Base-by-base conservation (phyloP, 2,329 filamentous ascomycete genomes). In the Orbilia oligospora region DNA sequence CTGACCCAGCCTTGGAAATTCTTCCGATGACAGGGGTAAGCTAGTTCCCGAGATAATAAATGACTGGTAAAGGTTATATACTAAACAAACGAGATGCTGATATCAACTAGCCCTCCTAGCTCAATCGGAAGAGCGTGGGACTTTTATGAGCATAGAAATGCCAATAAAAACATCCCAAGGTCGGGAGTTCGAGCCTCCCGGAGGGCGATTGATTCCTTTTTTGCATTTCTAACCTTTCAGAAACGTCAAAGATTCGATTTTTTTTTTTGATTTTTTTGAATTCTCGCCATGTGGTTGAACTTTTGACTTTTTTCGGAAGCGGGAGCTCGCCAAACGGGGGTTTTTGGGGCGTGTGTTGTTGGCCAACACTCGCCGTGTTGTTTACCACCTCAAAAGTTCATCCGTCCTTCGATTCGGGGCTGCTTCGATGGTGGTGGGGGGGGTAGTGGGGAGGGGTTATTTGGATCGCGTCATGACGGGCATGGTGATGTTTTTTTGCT, bases 71-170 rank as follows among this genome's bases (percentile, higher is more conserved):
- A 12, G 27, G 6, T 58, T 22, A 38, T 38, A 6, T 36, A 58
- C 5, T 22, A 8, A 0, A 38, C 48, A 16, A 58, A 38, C 5
- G 18, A 1, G 48, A 18, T 22, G 2, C 30, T 12, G 6, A 3
- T 5, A 38, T 58, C 53, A 36, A 38, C 14, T n/a, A 67, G 69
- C 69, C 69, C 69, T 51, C 58, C 61, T 72, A 66, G 69, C 69
- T 72, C 61, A 72, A 72, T 72, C 69, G 69, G 69, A 65, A 72
- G 69, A 72, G 69, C 69, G 69, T 72, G 56, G 61, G 69, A 72
- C 58, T 72, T 72, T 72, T 72, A 72, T 4, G 69, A 65, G 38
- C 12, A 8, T 56, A 36, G 4, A 38, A 30, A 6, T 6, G 10
- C 24, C n/a, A 5, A 10, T 20, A 36, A 27, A 14, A 18, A 18